Evolutionary conservation across 2,329 filamentous ascomycete species (phyloP).

Genomic region (Fragosphaeria purpurea): DNA sequence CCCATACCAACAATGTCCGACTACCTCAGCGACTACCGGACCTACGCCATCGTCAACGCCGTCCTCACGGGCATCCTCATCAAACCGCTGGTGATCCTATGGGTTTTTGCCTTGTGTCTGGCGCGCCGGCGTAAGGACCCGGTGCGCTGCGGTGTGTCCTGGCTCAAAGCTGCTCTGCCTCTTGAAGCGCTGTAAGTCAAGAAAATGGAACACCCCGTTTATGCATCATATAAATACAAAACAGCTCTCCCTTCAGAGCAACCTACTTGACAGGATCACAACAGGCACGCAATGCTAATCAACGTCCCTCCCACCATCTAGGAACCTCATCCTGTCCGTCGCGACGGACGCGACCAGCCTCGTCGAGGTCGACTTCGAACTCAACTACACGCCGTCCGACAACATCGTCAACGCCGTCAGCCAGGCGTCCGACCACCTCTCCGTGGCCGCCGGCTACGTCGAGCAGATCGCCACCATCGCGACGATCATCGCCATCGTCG

Average conservation of each 20-base stretch:
- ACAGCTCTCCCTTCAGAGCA: too few species aligned
- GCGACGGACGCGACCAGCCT: not conserved
- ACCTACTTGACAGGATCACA: too few species aligned
- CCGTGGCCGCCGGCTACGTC: not conserved
- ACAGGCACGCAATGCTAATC: too few species aligned
- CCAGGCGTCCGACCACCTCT: constrained; percentile 3
- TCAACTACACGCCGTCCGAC: not conserved
- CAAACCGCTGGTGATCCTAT: constrained; percentile 14
- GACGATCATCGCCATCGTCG: constrained; percentile 13
- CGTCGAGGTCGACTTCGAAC: not conserved
- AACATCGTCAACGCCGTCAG: too few species aligned
- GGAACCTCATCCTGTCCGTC: not conserved
- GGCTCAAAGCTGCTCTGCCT: constrained; percentile 13
- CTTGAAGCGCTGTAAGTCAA: constrained; percentile 13
- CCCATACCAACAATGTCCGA: not conserved
- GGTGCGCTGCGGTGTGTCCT: constrained; percentile 13
- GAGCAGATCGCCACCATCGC: constrained; percentile 10
- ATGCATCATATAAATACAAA: too few species aligned
- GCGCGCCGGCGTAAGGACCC: constrained; percentile 15
- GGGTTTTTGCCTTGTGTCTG: constrained; percentile 11
- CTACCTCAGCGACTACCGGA: not conserved
- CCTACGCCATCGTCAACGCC: not conserved
- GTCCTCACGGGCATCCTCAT: constrained; percentile 10
- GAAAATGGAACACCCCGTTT: too few species aligned
- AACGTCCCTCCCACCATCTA: not conserved